Conservation (phyloP, 1,284 basidiomycete species). For the Marasmius fiardii region DNA sequence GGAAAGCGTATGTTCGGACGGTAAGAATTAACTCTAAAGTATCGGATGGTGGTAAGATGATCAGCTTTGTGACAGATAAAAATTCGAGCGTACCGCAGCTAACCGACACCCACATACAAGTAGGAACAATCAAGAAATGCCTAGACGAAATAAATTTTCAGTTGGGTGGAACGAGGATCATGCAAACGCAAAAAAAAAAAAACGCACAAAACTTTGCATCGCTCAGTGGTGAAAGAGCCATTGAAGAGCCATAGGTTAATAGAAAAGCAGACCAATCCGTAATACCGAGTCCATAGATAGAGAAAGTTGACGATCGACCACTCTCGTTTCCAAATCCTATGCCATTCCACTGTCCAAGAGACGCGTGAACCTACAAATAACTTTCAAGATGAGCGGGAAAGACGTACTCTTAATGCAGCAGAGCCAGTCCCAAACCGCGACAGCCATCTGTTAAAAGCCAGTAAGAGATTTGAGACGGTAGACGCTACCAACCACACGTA, state of each 20-base stretch:
- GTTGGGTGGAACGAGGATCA: neutral
- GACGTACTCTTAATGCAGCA: neutral
- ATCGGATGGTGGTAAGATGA: neutral
- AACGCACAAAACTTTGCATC: conserved; percentile 10
- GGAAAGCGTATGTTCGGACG: conserved; percentile 13
- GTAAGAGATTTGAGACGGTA: neutral
- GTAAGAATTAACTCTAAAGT: conserved; percentile 12
- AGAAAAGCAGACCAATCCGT: conserved; percentile 10
- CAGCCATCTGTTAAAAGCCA: neutral
- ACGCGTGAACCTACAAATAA: neutral
- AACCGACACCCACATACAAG: conserved; percentile 12
- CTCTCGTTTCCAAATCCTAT: conserved; percentile 13
- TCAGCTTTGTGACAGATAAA: neutral
- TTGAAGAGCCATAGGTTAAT: conserved; percentile 15
- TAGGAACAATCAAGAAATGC: conserved; percentile 12
- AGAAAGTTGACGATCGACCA: conserved; percentile 13
- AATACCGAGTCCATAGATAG: conserved; percentile 15
- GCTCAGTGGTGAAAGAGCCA: conserved; percentile 5
- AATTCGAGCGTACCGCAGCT: conserved; percentile 1
- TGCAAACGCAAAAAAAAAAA: neutral
- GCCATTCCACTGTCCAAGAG: conserved; percentile 9
- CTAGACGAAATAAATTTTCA: neutral
- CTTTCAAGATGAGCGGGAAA: neutral
- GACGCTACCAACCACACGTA: no score
- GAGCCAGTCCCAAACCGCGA: conserved; percentile 11